These are phyloP conservation scores for Alectoria sarmentosa DNA, from an alignment of 495 filamentous ascomycete genomes.

Conservation along the genomic window DNA sequence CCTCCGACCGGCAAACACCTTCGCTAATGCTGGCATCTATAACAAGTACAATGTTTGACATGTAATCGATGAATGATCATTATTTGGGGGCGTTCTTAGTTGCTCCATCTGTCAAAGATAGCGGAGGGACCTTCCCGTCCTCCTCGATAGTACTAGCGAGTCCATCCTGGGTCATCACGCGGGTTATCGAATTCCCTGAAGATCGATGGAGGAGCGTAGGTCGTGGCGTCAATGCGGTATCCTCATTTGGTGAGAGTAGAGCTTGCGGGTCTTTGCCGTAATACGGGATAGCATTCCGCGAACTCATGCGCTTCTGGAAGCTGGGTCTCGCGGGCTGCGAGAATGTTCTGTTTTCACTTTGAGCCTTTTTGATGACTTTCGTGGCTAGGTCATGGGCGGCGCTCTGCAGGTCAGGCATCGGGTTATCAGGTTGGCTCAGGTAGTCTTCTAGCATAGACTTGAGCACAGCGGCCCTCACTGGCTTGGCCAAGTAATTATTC, in stretches of 20 bases:
- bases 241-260: conserved; percentile 7
- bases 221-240: conserved; percentile 1
- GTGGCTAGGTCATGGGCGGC: conserved; percentile 19
- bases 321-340: conserved; percentile 12
- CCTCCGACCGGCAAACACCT: background rate
- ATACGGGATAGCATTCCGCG: conserved; percentile 17
- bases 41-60: background rate
- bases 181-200: background rate
- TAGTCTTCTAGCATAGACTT: conserved; percentile 71
- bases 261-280: conserved; percentile 9
- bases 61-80: background rate
- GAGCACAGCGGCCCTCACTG: conserved; percentile 66
- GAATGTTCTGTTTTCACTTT: background rate
- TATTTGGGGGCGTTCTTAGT: background rate
- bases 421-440: conserved; percentile 34
- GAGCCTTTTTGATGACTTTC: background rate
- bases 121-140: conserved; percentile 15
- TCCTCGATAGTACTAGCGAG: conserved; percentile 6
- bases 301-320: conserved; percentile 20
- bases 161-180: background rate
- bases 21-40: background rate
- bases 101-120: conserved; percentile 12
- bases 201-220: conserved; percentile 3
- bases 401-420: conserved; percentile 34
- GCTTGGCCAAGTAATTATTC: conserved; percentile 94